phyloP scores from a whole-genome alignment of 108 stramenopile species.

The Fistulifera solaris region DNA sequence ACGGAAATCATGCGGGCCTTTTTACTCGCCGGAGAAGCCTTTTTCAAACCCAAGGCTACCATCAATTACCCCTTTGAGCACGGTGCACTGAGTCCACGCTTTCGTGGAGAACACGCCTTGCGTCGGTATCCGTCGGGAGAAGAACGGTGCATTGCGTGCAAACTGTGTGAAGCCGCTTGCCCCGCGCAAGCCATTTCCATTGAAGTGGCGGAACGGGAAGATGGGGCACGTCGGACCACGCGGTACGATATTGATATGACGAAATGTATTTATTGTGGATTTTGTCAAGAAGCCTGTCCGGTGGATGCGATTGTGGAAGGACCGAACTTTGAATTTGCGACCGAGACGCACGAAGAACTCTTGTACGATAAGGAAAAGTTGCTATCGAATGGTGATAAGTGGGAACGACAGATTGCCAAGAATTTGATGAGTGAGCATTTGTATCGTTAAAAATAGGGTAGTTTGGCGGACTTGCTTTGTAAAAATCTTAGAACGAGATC shows the following conservation, averaged over 20 bases:
- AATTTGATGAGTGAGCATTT: constrained; percentile 93
- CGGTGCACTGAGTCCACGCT: constrained; percentile 92
- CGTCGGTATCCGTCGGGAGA: constrained; percentile 98
- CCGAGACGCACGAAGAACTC: constrained; percentile 98
- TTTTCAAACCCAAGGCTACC: constrained; percentile 86
- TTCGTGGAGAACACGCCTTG: constrained; percentile 97
- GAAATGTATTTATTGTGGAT: constrained; percentile 99
- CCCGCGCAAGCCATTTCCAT: constrained; percentile 99
- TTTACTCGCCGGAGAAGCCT: constrained; percentile 69
- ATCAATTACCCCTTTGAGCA: constrained; percentile 99
- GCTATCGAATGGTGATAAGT: constrained; percentile 97
- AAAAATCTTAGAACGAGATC: background rate
- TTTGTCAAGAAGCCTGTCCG: constrained; percentile 97
- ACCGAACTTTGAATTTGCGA: constrained; percentile 99
- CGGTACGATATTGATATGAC: constrained; percentile 99
- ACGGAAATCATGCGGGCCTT: constrained; percentile 84
- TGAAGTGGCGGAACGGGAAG: constrained; percentile 90
- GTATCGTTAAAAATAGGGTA: constrained; percentile 87
- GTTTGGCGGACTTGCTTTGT: constrained; percentile 1
- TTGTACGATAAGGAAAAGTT: constrained; percentile 99
- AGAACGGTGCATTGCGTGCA: constrained; percentile 99
- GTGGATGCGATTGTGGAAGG: constrained; percentile 99
- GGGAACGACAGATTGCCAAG: constrained; percentile 97
- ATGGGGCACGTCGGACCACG: constrained; percentile 94
- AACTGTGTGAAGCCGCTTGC: constrained; percentile 99